Conservation (phyloP, 1,284 basidiomycete genomes). For the Ganoderma boninense region DNA sequence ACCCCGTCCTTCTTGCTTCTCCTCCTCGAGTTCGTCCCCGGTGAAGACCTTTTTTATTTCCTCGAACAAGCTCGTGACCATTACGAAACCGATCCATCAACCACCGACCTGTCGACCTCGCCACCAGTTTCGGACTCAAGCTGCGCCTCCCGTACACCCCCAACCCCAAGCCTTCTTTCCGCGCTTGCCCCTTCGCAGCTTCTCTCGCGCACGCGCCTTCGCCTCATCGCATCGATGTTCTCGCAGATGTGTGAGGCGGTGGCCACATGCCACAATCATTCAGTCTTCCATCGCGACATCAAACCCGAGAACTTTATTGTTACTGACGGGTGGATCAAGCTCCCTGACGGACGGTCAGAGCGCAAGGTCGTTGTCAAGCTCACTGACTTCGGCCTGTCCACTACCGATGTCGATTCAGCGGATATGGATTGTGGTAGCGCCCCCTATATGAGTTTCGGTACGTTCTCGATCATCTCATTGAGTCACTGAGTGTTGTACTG, state of each 20-base stretch:
- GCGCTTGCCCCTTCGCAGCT: slow-evolving; percentile 85
- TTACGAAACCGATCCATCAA: slow-evolving; percentile 65
- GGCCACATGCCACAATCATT: slow-evolving; percentile 92
- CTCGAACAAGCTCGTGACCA: slow-evolving; percentile 93
- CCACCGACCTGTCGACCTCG: slow-evolving; percentile 50
- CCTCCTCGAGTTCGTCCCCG: slow-evolving; percentile 92
- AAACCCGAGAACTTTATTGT: slow-evolving; percentile 98
- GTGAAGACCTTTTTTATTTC: slow-evolving; percentile 97
- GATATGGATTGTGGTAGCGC: slow-evolving; percentile 99
- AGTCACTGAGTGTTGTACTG: background rate
- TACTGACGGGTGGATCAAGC: slow-evolving; percentile 76
- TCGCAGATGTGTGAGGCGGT: slow-evolving; percentile 98
- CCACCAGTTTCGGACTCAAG: slow-evolving; percentile 35
- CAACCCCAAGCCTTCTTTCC: slow-evolving; percentile 93
- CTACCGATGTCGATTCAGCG: slow-evolving; percentile 85
- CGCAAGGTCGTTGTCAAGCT: slow-evolving; percentile 91
- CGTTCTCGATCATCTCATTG: slow-evolving; percentile 35
- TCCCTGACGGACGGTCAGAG: slow-evolving; percentile 64
- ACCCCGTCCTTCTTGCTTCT: slow-evolving; percentile 84
- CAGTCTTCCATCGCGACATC: slow-evolving; percentile 96
- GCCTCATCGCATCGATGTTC: slow-evolving; percentile 97
- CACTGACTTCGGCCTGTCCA: slow-evolving; percentile 96
- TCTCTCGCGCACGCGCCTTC: slow-evolving; percentile 86
- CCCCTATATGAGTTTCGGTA: slow-evolving; percentile 98
- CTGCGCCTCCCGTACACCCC: slow-evolving; percentile 76